Conservation (phyloP, 371 early-diverging fungal species). For the Zopfochytrium polystomum region DNA sequence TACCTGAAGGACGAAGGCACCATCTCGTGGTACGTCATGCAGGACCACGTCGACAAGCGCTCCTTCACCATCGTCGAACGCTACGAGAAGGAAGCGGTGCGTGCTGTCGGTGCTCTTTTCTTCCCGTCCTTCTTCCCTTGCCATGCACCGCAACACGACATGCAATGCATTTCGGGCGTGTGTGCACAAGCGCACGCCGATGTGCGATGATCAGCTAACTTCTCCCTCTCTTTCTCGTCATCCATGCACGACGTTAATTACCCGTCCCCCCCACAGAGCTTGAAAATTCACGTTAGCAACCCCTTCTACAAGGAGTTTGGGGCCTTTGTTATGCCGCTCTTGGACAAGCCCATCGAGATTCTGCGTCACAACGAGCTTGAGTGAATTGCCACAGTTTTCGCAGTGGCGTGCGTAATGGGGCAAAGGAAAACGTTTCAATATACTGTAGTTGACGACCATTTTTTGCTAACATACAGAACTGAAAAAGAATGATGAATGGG, state of each 20-base stretch:
- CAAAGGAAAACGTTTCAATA: no score
- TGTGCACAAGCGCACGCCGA: not conserved
- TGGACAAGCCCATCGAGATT: conserved; percentile 15
- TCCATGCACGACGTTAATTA: not conserved
- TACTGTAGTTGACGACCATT: no score
- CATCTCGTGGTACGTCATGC: conserved; percentile 18
- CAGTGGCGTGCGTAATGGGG: no score
- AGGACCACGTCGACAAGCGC: conserved; percentile 14
- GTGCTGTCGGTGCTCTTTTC: not conserved
- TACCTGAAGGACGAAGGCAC: conserved; percentile 19
- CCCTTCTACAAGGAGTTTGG: conserved; percentile 17
- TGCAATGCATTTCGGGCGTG: no score
- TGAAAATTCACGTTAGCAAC: conserved; percentile 9
- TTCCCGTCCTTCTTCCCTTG: conserved; percentile 1
- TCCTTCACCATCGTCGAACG: conserved; percentile 23
- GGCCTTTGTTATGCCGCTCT: not conserved
- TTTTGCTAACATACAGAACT: no score
- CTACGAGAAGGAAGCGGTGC: conserved; percentile 15
- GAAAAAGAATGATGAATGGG: no score
- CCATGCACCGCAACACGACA: no score
- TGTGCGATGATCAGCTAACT: not conserved
- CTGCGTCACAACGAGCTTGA: conserved; percentile 7
- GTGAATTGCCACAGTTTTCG: no score
- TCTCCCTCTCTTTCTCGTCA: not conserved
- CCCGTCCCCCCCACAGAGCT: not conserved